Evolutionary conservation across 176 grass and related monocot species (phyloP).

Genomic region (Elymus sibiricus): DNA sequence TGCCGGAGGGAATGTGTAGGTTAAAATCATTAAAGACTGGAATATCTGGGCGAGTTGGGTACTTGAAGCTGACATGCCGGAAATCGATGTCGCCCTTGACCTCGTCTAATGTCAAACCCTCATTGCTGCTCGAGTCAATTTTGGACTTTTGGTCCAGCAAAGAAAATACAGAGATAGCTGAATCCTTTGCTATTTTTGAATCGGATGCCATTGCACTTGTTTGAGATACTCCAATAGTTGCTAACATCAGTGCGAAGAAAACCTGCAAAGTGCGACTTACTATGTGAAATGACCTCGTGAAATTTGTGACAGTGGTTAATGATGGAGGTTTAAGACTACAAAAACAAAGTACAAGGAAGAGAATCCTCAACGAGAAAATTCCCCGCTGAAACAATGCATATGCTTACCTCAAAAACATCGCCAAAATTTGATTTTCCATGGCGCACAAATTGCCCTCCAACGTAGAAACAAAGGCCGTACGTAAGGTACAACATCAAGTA

Average conservation of each 20-base stretch:
- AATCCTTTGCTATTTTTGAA: conserved; percentile 59
- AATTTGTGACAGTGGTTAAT: too few species aligned
- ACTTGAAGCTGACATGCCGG: conserved; percentile 58
- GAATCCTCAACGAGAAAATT: neutral
- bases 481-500: too few species aligned
- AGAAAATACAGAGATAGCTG: conserved; percentile 54
- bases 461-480: too few species aligned
- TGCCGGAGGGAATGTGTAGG: conserved; percentile 43
- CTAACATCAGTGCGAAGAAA: conserved; percentile 54
- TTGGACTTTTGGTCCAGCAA: conserved; percentile 57
- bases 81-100: conserved; percentile 64
- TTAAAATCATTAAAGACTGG: conserved; percentile 54
- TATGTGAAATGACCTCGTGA: neutral
- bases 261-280: conserved; percentile 29
- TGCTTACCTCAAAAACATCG: too few species aligned
- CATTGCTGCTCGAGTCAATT: conserved; percentile 50
- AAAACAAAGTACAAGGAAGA: neutral
- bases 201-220: conserved; percentile 62
- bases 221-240: conserved; percentile 49
- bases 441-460: too few species aligned
- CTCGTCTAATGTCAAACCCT: conserved; percentile 40
- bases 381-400: neutral
- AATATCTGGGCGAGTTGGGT: conserved; percentile 51
- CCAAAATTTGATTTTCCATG: too few species aligned
- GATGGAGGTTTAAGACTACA: neutral